phyloP scores from a whole-genome alignment of 140 eudicot species.

The Ambrosia hybrid region DNA sequence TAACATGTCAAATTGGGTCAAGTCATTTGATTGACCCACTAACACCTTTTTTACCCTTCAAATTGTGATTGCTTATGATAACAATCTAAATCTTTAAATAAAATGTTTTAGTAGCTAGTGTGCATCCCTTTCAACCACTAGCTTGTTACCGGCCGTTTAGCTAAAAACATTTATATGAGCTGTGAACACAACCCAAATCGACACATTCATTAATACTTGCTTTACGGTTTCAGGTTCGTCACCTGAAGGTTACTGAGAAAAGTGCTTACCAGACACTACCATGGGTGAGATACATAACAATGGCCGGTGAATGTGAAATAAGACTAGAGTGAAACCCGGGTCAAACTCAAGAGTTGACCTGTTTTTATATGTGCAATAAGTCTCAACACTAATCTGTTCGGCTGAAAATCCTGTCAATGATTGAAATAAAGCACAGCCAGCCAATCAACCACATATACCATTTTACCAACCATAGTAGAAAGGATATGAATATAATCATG shows the following conservation, averaged over 20 bases:
- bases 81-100: neutral
- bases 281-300: constrained; percentile 58
- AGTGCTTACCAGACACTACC: constrained; percentile 53
- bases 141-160: neutral
- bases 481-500: neutral
- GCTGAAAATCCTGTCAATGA: too few relatives aligned
- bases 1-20: neutral
- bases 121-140: neutral
- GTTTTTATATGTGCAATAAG: constrained; percentile 11
- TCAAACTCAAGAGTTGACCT: constrained; percentile 10
- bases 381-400: neutral
- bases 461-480: constrained; percentile 2
- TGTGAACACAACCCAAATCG: neutral
- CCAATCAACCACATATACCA: neutral
- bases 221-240: constrained; percentile 37
- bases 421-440: too few relatives aligned
- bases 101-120: neutral
- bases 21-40: neutral
- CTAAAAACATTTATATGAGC: neutral
- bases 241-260: constrained; percentile 46
- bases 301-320: constrained; percentile 48
- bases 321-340: constrained; percentile 31
- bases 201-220: neutral
- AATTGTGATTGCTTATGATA: neutral
- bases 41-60: neutral